Evolutionary conservation across 1,284 basidiomycete genomes (phyloP), one percentile per base, ranked within the genome.

Genomic region (Ceratobasidium papillatum): DNA sequence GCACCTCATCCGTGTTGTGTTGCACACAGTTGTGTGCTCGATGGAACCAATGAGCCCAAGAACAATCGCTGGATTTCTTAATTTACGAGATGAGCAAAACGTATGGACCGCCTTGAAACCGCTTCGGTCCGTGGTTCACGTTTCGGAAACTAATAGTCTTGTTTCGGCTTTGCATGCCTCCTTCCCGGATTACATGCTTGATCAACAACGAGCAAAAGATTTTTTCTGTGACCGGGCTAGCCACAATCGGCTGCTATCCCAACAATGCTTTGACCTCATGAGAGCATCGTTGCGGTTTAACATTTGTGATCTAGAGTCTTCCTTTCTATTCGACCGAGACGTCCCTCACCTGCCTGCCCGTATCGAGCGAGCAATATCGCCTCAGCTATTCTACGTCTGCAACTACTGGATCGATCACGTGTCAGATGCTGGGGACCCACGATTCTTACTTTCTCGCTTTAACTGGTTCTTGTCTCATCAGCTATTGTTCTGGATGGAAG

Each of bases 401-500:
- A 49, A 32, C 5, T 66, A 66, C 34, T 66, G 64, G 64, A 32
- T 27, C 19, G 64, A 38, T 47, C 64, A 66, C 17, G 19, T 66
- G 8, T 14, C 14, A 17, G 27, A 52, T 27, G 19, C 19, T 8
- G 22, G 32, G 25, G 2, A 25, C 19, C 49, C 30, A 17, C 3
- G 17, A 9, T 27, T n/a, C 3, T 9, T 66, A 4, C 19, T 19
- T 11, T 3, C 4, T 2, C 17, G n/a, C 14, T 9, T 66, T 19
- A 17, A 54, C 30, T 30, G 5, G 17, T 66, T 66, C 34, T 32
- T 66, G 8, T 52, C 49, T 17, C 14, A 36, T 17, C 49, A 45
- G 14, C 34, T 66, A 4, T n/a, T 66, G 38, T 66, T 66, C 22
- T 66, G 64, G 64, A 38, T 66, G 49, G 64, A 66, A 30, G 64